Evolutionary conservation across 768 basidiomycete genomes (phyloP).

Genomic region (Boletus pseudo-olivaceus): DNA sequence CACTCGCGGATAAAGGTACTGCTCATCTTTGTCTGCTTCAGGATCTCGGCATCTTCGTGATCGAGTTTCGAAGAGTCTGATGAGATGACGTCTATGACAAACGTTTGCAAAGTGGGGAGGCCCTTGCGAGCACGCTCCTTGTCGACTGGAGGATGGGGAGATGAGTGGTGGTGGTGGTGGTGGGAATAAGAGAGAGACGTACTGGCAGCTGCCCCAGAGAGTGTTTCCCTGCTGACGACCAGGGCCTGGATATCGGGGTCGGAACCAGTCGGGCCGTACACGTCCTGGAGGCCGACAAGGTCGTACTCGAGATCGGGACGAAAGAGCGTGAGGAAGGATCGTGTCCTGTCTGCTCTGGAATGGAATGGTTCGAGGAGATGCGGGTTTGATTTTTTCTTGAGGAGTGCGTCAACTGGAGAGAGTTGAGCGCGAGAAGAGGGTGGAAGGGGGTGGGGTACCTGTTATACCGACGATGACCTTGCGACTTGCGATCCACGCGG

Average conservation of each 20-base stretch:
- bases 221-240: slow-evolving; percentile 88
- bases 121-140: slow-evolving; percentile 50
- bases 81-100: slow-evolving; percentile 89
- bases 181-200: slow-evolving; percentile 11
- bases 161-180: not conserved
- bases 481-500: slow-evolving; percentile 69
- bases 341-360: slow-evolving; percentile 53
- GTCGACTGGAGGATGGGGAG: slow-evolving; percentile 48
- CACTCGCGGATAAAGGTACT: slow-evolving; percentile 90
- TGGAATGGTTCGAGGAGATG: slow-evolving; percentile 63
- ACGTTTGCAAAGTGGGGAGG: slow-evolving; percentile 60
- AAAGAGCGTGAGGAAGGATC: slow-evolving; percentile 69
- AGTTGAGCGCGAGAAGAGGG: slow-evolving; percentile 10
- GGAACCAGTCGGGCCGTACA: slow-evolving; percentile 87
- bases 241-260: slow-evolving; percentile 89
- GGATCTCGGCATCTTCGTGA: slow-evolving; percentile 59
- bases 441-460: slow-evolving; percentile 41
- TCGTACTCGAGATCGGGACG: slow-evolving; percentile 62
- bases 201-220: slow-evolving; percentile 73
- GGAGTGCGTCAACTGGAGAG: slow-evolving; percentile 59
- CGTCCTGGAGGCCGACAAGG: slow-evolving; percentile 73
- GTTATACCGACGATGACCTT: slow-evolving; percentile 92
- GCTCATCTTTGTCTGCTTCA: slow-evolving; percentile 87
- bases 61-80: slow-evolving; percentile 55
- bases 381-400: slow-evolving; percentile 67